Percentiles rank a stretch among this genome's conserved stretches.
These are phyloP conservation scores for Jamesozyma rosinii DNA, from an alignment of 805 yeast species.

Conservation along the genomic window DNA sequence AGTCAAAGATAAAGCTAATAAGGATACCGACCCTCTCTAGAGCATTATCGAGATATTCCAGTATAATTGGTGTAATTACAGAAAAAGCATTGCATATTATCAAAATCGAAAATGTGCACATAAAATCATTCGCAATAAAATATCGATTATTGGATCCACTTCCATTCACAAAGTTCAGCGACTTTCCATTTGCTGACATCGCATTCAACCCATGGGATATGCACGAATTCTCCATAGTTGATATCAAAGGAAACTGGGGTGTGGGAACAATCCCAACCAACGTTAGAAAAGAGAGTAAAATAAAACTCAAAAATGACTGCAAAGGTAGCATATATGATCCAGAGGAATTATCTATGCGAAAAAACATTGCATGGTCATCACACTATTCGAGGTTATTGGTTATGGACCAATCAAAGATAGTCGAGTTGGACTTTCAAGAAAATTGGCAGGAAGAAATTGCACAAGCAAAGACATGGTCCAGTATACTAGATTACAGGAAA, in stretches of 20 bases:
- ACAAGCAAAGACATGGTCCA: constrained; percentile 47
- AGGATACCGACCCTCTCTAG: constrained; percentile 26
- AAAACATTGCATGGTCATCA: constrained; percentile 40
- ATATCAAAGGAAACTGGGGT: constrained; percentile 45
- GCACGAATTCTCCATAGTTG: constrained; percentile 37
- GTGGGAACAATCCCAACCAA: constrained; percentile 28
- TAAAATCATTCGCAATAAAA: constrained; percentile 8
- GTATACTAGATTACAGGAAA: constrained; percentile 37
- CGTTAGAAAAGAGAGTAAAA: constrained; percentile 6
- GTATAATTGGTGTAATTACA: constrained; percentile 34
- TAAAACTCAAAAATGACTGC: constrained; percentile 8
- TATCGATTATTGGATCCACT: constrained; percentile 20
- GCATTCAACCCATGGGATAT: constrained; percentile 37
- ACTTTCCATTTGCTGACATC: constrained; percentile 38
- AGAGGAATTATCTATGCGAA: constrained; percentile 49
- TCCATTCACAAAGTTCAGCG: constrained; percentile 19
- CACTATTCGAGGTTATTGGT: constrained; percentile 26
- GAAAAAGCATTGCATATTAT: constrained; percentile 30
- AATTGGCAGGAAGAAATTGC: constrained; percentile 32
- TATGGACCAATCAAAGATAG: constrained; percentile 38
- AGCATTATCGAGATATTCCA: constrained; percentile 18
- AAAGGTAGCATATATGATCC: constrained; percentile 34
- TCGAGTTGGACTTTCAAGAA: constrained; percentile 26
- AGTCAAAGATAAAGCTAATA: constrained; percentile 36
- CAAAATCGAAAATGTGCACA: constrained; percentile 17